Conservation (phyloP, 225 moss, liverwort and hornwort genomes). For the Sphagnum contortum region DNA sequence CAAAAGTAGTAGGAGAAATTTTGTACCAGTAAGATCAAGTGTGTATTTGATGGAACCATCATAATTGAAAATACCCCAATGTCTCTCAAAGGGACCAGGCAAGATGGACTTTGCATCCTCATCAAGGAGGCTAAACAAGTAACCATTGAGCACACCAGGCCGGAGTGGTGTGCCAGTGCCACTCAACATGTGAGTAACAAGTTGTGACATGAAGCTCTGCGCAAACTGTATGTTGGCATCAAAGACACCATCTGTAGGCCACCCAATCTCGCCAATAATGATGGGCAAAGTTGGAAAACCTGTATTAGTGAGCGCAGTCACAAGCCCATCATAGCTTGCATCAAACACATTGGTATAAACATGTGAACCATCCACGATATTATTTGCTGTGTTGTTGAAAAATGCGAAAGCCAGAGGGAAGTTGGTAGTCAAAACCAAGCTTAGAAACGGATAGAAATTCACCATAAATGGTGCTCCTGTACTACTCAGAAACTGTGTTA, state of each 20-base stretch:
- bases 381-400: slow-evolving; percentile 22
- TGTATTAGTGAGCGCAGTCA: slow-evolving; percentile 36
- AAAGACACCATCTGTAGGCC: slow-evolving; percentile 79
- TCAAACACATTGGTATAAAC: slow-evolving; percentile 73
- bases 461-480: slow-evolving; percentile 68
- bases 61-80: slow-evolving; percentile 76
- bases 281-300: slow-evolving; percentile 66
- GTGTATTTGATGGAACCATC: slow-evolving; percentile 72
- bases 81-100: slow-evolving; percentile 69
- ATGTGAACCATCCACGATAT: slow-evolving; percentile 17
- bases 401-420: slow-evolving; percentile 78
- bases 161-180: slow-evolving; percentile 60
- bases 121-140: slow-evolving; percentile 64
- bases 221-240: slow-evolving; percentile 43
- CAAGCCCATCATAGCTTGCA: slow-evolving; percentile 76
- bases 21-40: slow-evolving; percentile 55
- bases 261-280: slow-evolving; percentile 80
- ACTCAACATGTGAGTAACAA: slow-evolving; percentile 44
- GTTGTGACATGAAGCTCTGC: slow-evolving; percentile 56
- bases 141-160: slow-evolving; percentile 41
- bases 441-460: slow-evolving; percentile 87
- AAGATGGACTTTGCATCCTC: slow-evolving; percentile 74
- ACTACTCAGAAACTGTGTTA: slow-evolving; percentile 27
- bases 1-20: too few relatives aligned
- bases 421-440: slow-evolving; percentile 38